Base-by-base conservation (phyloP, 2,329 filamentous ascomycete species). In the Ophiostoma sp. region DNA sequence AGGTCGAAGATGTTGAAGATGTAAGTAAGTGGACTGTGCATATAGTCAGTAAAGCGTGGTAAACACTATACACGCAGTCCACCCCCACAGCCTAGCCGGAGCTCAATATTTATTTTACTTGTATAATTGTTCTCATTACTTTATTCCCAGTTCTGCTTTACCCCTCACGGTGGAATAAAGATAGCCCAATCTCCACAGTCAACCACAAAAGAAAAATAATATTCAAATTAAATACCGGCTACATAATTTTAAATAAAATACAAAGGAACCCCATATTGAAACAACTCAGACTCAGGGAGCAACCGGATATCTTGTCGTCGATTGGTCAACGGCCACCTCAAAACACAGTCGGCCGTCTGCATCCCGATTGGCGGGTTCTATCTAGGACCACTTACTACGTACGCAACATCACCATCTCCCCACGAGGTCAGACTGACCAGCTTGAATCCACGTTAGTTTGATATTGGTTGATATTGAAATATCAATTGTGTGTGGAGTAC, bases 331-430 rank as follows among this genome's bases (percentile, higher is more conserved):
- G 23, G 52, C 23, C 3, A 11, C 27, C 52, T 6, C 44, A 48
- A 13, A 4, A 15, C 52, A 27, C 17, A 57, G 52, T 15, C 52
- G 52, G 52, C 52, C 23, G 10, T 57, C 52, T 57, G 52, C 52
- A 57, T 57, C 17, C 52, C 52, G 52, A 57, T 57, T 57, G 52
- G 52, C 52, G 23, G 52, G 52, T 57, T 57, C 11, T 27, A n/a
- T 48, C 4, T 1, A 17, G 15, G 3, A 57, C n/a, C 4, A 57
- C 23, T 57, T 57, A 57, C 52, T n/a, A n/a, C n/a, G n/a, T n/a
- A 57, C 52, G 44, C 17, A 6, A 15, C 52, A 57, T 57, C 52
- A 57, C 23, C 23, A 57, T 4, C 52, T 57, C 10, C 52, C 27
- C 44, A 48, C 20, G 44, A 6, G 44, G 17, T 7, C 17, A 17